A percentile compares a stretch with the other conserved stretches of the same genome.
Evolutionary conservation across 345 rosid genomes (phyloP).

Genomic region (Eutrema yunnanense): DNA sequence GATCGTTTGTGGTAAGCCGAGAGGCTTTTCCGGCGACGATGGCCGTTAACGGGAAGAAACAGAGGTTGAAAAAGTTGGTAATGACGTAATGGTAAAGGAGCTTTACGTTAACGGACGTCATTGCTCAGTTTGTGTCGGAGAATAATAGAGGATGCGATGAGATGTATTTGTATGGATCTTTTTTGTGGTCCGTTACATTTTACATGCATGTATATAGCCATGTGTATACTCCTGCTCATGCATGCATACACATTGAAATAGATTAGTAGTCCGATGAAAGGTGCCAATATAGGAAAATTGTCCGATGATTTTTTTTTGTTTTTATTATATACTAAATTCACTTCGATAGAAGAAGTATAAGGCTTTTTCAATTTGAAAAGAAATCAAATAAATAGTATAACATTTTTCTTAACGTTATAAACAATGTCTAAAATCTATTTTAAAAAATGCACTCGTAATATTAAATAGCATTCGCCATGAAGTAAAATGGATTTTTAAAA

Average conservation of each 20-base stretch:
- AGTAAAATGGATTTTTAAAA: neutral
- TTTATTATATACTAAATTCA: neutral
- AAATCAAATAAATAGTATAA: neutral
- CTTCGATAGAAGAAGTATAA: neutral
- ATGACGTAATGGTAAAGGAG: conserved; percentile 23
- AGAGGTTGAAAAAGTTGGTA: conserved; percentile 18
- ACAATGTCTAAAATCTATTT: neutral
- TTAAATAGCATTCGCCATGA: neutral
- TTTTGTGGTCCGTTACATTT: conserved; percentile 24
- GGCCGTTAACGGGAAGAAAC: conserved; percentile 22
- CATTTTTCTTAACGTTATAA: neutral
- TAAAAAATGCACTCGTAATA: neutral
- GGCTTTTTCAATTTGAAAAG: neutral
- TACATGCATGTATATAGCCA: conserved; percentile 23
- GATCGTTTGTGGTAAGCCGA: conserved; percentile 1
- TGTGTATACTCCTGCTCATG: conserved; percentile 24
- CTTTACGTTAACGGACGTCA: conserved; percentile 25
- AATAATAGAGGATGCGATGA: conserved; percentile 1
- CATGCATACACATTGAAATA: conserved; percentile 28
- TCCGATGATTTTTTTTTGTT: neutral
- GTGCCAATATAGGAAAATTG: conserved; percentile 14
- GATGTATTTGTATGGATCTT: conserved; percentile 13
- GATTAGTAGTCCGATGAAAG: conserved; percentile 14
- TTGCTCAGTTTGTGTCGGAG: conserved; percentile 13
- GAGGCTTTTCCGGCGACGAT: conserved; percentile 18